A percentile compares a stretch with the other conserved stretches of the same genome.
These are phyloP conservation scores for Calophaca sinica DNA, from an alignment of 306 rosid species.

Conservation along the genomic window DNA sequence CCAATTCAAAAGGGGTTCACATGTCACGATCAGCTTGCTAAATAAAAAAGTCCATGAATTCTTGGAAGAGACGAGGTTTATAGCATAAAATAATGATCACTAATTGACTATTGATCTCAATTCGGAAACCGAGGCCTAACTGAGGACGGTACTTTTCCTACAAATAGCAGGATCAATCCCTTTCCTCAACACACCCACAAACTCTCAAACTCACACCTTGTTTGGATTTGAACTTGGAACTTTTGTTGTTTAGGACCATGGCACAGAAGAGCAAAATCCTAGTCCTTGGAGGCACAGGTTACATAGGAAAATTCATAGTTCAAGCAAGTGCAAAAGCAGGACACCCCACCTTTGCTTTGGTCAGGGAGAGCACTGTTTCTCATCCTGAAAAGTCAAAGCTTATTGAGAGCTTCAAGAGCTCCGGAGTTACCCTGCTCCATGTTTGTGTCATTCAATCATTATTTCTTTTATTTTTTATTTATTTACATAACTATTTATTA, in stretches of 20 bases:
- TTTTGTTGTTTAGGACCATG: conserved; percentile 1
- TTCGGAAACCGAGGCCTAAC: too few relatives aligned
- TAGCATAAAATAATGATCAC: too few relatives aligned
- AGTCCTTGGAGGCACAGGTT: conserved; percentile 54
- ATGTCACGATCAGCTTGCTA: neutral
- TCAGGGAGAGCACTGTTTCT: conserved; percentile 45
- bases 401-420: conserved; percentile 47
- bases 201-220: neutral
- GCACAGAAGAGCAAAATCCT: conserved; percentile 55
- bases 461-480: neutral
- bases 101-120: too few relatives aligned
- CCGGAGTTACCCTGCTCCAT: conserved; percentile 49
- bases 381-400: conserved; percentile 48
- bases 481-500: too few relatives aligned
- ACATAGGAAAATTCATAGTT: conserved; percentile 52
- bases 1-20: conserved; percentile 1
- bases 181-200: neutral
- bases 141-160: neutral
- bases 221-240: neutral
- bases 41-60: neutral
- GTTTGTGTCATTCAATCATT: conserved; percentile 33
- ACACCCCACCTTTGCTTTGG: conserved; percentile 49
- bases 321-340: conserved; percentile 54
- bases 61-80: too few relatives aligned
- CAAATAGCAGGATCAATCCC: conserved; percentile 1